These are phyloP conservation scores for Dujonia santamariae DNA, from an alignment of 1,139 yeast genomes.

Conservation along the genomic window DNA sequence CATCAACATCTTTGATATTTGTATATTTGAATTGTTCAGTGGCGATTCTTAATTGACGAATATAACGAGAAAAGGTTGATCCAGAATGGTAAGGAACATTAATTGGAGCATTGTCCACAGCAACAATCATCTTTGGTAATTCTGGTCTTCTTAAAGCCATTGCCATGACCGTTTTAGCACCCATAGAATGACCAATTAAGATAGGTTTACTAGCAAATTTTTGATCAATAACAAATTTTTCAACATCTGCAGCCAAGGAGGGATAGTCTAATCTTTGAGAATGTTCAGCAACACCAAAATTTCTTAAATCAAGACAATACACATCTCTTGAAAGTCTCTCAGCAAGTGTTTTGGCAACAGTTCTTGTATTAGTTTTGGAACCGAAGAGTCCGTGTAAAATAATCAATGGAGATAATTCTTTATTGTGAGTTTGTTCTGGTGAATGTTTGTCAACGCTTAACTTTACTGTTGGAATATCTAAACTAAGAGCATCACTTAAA, in stretches of 20 bases:
- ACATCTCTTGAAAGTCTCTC: conserved; percentile 44
- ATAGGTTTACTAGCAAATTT: conserved; percentile 51
- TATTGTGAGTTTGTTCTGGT: conserved; percentile 21
- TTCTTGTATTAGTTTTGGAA: conserved; percentile 69
- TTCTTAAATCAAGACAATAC: conserved; percentile 78
- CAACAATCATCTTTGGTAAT: conserved; percentile 58
- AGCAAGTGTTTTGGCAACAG: conserved; percentile 57
- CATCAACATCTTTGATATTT: conserved; percentile 67
- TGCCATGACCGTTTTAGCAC: conserved; percentile 94
- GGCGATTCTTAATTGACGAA: conserved; percentile 57
- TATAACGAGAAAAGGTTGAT: conserved; percentile 61
- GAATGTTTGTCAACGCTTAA: conserved; percentile 28
- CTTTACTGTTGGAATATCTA: conserved; percentile 26
- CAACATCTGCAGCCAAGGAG: conserved; percentile 82
- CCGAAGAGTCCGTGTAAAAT: conserved; percentile 92
- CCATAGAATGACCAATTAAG: conserved; percentile 93
- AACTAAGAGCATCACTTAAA: conserved; percentile 24
- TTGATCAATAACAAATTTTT: conserved; percentile 55
- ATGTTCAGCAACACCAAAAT: conserved; percentile 93
- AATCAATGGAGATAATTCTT: conserved; percentile 62
- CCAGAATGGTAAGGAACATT: conserved; percentile 52
- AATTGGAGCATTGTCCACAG: conserved; percentile 91
- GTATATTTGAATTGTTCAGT: conserved; percentile 41
- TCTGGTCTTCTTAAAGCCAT: conserved; percentile 69
- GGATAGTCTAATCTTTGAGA: conserved; percentile 67